Evolutionary conservation across 2,329 filamentous ascomycete species (phyloP), one percentile per base, ranked within the genome.

Genomic region (Aureobasidium sp.): DNA sequence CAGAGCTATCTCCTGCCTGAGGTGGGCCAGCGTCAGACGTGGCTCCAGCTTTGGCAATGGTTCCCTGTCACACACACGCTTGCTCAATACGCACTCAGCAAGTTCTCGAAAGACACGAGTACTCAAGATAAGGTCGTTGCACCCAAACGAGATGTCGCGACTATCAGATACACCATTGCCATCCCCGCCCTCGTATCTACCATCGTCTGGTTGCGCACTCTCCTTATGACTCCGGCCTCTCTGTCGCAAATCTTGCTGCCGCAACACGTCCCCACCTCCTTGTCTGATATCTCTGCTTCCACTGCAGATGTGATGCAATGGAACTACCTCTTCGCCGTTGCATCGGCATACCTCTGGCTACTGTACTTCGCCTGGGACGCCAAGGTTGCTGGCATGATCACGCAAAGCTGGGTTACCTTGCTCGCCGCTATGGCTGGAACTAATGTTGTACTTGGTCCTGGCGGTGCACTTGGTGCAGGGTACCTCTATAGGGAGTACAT

Each of bases 401-500:
- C 53, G 12, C 47, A 62, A 8, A 64, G 65, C 13, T 74, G 68
- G 71, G 39, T 37, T 3, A 67, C 52, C 15, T 64, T 73, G 26
- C 1, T 72, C 5, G 3, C 55, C 44, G 1, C 64, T 57, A 17
- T 20, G 12, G 13, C 20, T 2, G 67, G 68, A 6, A 9, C 70
- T 2, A 59, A 69, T 26, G 5, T 48, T 1, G 17, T 17, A 3
- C 52, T 64, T 26, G 73, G 74, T 1, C 71, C 72, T 37, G 72
- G 72, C 44, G 70, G 70, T 12, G 66, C 67, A 3, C 63, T 74
- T 59, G 66, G 67, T 13, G 9, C 61, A 65, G 15, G 69, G 67
- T 63, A 75, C 71, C 71, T 69, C 12, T 74, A 70, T 68, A 72
- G 74, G 63, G 74, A 76, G 59, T 70, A 73, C 44, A 65, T 67